These are phyloP conservation scores for Bertia moriformis DNA, from an alignment of 2,329 filamentous ascomycete species.

Conservation along the genomic window DNA sequence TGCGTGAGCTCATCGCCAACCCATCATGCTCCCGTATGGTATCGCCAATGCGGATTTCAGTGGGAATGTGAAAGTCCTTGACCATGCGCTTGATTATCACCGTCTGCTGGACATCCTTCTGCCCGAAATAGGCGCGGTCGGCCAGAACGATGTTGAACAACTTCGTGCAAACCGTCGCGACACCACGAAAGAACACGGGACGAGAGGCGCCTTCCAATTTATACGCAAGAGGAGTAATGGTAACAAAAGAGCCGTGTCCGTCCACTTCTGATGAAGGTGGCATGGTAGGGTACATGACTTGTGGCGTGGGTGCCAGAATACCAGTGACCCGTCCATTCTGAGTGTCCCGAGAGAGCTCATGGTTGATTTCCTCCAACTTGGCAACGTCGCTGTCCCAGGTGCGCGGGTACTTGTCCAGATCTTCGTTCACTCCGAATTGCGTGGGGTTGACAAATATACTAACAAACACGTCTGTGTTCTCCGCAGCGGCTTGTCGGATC, in stretches of 20 bases:
- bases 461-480: constrained; percentile 50
- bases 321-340: constrained; percentile 28
- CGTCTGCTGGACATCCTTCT: constrained; percentile 58
- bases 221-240: constrained; percentile 44
- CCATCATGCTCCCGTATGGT: constrained; percentile 46
- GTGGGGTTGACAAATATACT: constrained; percentile 58
- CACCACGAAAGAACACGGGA: constrained; percentile 55
- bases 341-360: constrained; percentile 21
- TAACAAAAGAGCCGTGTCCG: constrained; percentile 48
- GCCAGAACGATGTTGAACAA: constrained; percentile 53
- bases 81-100: constrained; percentile 50
- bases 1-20: constrained; percentile 50
- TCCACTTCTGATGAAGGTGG: constrained; percentile 29
- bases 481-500: constrained; percentile 42
- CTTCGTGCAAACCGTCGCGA: constrained; percentile 57
- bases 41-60: constrained; percentile 37
- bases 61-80: constrained; percentile 47
- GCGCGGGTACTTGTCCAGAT: constrained; percentile 49
- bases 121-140: constrained; percentile 54
- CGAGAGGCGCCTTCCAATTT: constrained; percentile 48
- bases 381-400: constrained; percentile 46
- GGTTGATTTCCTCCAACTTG: constrained; percentile 35
- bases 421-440: constrained; percentile 54
- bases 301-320: constrained; percentile 47
- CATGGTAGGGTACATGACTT: constrained; percentile 49